Conservation (phyloP, 805 yeast genomes). For the Lachancea sp. region DNA sequence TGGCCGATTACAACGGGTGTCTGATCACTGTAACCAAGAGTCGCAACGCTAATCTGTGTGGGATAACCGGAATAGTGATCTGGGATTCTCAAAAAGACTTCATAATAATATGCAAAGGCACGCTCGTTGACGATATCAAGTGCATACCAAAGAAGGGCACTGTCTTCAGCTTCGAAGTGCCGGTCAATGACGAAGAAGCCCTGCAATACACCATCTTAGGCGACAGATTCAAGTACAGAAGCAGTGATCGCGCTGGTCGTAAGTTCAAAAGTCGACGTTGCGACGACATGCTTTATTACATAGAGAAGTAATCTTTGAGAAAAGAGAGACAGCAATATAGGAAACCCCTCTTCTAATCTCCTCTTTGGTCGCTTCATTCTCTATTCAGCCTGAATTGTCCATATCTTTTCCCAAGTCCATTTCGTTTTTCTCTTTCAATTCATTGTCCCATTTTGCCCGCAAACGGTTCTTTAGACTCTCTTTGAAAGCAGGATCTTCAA, state of each 20-base stretch:
- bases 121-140: slow-evolving; percentile 55
- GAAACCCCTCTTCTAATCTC: too few relatives aligned
- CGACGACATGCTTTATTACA: slow-evolving; percentile 42
- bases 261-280: slow-evolving; percentile 80
- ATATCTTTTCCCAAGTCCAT: too few relatives aligned
- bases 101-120: slow-evolving; percentile 41
- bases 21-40: slow-evolving; percentile 50
- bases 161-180: slow-evolving; percentile 48
- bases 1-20: slow-evolving; percentile 83
- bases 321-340: too few relatives aligned
- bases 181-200: slow-evolving; percentile 35
- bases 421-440: background rate
- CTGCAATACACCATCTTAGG: slow-evolving; percentile 67
- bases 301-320: slow-evolving; percentile 4
- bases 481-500: slow-evolving; percentile 19
- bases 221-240: slow-evolving; percentile 65
- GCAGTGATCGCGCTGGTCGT: slow-evolving; percentile 74
- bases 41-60: slow-evolving; percentile 51
- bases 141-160: slow-evolving; percentile 64
- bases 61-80: slow-evolving; percentile 65
- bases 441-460: background rate
- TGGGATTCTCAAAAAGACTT: slow-evolving; percentile 79
- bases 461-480: slow-evolving; percentile 12
- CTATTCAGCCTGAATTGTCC: too few relatives aligned
- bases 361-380: too few relatives aligned